phyloP scores from a whole-genome alignment of 345 rosid species.

The Hibiscus mutabilis region DNA sequence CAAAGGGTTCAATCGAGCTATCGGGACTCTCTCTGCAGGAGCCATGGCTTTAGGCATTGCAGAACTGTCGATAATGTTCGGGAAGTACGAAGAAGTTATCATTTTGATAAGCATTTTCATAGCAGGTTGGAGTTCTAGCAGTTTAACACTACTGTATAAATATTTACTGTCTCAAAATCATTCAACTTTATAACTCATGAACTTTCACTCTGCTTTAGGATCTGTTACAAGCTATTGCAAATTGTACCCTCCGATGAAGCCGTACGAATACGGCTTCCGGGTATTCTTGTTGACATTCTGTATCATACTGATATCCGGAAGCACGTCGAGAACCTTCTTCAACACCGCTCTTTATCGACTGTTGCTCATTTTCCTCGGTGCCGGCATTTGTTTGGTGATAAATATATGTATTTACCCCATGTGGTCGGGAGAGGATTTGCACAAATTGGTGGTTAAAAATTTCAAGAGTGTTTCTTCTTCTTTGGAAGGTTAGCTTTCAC shows the following conservation, averaged over 20 bases:
- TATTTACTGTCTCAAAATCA: neutral
- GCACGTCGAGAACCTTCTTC: slow-evolving; percentile 38
- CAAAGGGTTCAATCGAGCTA: slow-evolving; percentile 79
- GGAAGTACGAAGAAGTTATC: slow-evolving; percentile 38
- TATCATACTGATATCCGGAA: slow-evolving; percentile 73
- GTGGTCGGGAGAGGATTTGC: slow-evolving; percentile 90
- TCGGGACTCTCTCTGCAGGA: slow-evolving; percentile 81
- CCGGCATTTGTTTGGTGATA: slow-evolving; percentile 47
- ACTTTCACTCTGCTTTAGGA: slow-evolving; percentile 28
- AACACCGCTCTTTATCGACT: slow-evolving; percentile 51
- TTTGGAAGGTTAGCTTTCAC: slow-evolving; percentile 51
- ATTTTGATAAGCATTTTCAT: slow-evolving; percentile 55
- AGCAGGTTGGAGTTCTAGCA: slow-evolving; percentile 43
- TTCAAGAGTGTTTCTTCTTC: slow-evolving; percentile 70
- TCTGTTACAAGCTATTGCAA: slow-evolving; percentile 55
- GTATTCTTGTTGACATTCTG: slow-evolving; percentile 85
- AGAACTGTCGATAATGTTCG: slow-evolving; percentile 39
- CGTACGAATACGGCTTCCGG: slow-evolving; percentile 79
- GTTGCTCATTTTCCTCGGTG: slow-evolving; percentile 60
- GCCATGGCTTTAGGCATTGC: slow-evolving; percentile 77
- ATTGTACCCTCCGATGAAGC: slow-evolving; percentile 65
- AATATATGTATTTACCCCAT: slow-evolving; percentile 64
- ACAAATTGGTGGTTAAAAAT: slow-evolving; percentile 67
- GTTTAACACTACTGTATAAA: neutral
- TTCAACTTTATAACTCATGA: neutral